These are phyloP conservation scores for Xylariaceae sp. DNA, from an alignment of 2,329 filamentous ascomycete genomes.

Conservation along the genomic window DNA sequence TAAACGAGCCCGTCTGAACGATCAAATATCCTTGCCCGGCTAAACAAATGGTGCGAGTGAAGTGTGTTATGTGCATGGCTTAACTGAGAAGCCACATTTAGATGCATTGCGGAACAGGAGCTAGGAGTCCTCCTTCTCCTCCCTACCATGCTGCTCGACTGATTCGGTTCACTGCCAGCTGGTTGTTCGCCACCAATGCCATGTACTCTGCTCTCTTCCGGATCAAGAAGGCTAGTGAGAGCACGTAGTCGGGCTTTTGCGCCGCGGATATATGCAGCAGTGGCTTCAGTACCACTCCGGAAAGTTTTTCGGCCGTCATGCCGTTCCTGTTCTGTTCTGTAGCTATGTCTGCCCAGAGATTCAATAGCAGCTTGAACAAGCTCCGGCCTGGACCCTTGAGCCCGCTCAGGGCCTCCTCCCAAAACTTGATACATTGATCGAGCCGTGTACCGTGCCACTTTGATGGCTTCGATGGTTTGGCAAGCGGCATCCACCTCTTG, in stretches of 20 bases:
- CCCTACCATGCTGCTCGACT: conserved; percentile 28
- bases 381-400: conserved; percentile 35
- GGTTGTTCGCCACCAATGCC: conserved; percentile 33
- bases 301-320: conserved; percentile 42
- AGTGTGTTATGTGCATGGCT: background rate
- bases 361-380: conserved; percentile 40
- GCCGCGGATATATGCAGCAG: conserved; percentile 36
- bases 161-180: conserved; percentile 24
- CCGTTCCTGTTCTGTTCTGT: conserved; percentile 36
- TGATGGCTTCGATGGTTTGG: conserved; percentile 36
- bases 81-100: background rate
- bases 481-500: conserved; percentile 39
- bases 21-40: background rate
- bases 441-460: conserved; percentile 33
- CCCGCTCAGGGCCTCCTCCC: conserved; percentile 41
- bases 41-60: background rate
- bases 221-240: conserved; percentile 41
- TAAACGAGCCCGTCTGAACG: background rate
- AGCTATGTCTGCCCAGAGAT: conserved; percentile 40
- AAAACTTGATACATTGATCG: conserved; percentile 43
- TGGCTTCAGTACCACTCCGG: conserved; percentile 36
- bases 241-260: conserved; percentile 38
- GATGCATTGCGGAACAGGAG: background rate
- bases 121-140: background rate
- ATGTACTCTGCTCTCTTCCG: conserved; percentile 40